These are phyloP conservation scores for Pelagophyceae sp. DNA, from an alignment of 352 stramenopile genomes.

Conservation along the genomic window DNA sequence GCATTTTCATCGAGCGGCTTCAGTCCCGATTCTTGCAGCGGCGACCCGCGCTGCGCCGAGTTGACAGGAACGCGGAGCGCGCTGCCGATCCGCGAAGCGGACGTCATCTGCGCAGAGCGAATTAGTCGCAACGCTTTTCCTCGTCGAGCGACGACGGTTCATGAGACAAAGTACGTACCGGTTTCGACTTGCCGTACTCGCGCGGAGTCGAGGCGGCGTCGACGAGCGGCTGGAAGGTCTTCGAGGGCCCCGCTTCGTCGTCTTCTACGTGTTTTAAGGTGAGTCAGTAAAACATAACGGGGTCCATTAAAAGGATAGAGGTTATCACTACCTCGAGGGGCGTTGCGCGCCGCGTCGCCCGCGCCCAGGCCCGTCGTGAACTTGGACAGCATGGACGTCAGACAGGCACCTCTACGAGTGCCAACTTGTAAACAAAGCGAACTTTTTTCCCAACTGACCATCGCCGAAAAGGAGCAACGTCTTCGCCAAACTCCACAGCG, in stretches of 20 bases:
- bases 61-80: conserved; percentile 8
- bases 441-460: too few species aligned
- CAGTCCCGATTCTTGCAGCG: background rate
- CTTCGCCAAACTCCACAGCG: too few species aligned
- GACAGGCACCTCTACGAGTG: background rate
- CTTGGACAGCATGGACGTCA: conserved; percentile 14
- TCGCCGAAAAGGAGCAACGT: too few species aligned
- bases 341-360: background rate
- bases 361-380: background rate
- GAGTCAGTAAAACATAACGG: too few species aligned
- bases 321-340: too few species aligned
- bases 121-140: too few species aligned
- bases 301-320: too few species aligned
- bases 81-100: background rate
- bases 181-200: conserved; percentile 6
- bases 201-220: conserved; percentile 1
- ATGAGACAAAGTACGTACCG: background rate
- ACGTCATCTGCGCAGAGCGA: conserved; percentile 1
- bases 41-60: background rate
- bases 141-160: background rate
- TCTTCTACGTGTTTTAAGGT: background rate
- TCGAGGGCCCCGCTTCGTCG: background rate
- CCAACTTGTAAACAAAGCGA: too few species aligned
- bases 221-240: background rate
- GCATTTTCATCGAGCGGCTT: conserved; percentile 18